Conservation (phyloP, 805 yeast species). For the Barnettozyma wickerhamii region DNA sequence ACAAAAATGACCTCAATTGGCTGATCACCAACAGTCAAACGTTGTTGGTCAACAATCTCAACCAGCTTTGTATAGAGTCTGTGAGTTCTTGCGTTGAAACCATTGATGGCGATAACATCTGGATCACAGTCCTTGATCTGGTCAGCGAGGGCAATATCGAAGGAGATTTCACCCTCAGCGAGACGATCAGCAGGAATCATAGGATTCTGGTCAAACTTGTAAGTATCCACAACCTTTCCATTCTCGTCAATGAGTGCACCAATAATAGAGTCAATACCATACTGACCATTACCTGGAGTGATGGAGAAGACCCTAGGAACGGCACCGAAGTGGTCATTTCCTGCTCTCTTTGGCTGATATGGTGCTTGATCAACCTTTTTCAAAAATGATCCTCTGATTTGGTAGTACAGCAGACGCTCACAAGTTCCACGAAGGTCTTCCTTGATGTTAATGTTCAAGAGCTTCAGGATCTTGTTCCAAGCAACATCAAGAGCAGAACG, state of each 20-base stretch:
- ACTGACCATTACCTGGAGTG: conserved; percentile 83
- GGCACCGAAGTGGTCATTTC: conserved; percentile 66
- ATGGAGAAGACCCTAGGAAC: conserved; percentile 79
- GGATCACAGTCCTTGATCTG: conserved; percentile 67
- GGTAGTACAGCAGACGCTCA: conserved; percentile 61
- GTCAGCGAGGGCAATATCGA: conserved; percentile 57
- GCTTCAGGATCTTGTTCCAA: conserved; percentile 58
- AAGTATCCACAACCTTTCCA: conserved; percentile 71
- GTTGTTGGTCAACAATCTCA: conserved; percentile 53
- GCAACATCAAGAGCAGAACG: conserved; percentile 62
- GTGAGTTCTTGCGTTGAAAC: conserved; percentile 73
- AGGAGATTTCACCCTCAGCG: conserved; percentile 47
- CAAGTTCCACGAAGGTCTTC: conserved; percentile 78
- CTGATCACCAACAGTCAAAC: conserved; percentile 45
- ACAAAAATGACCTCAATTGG: conserved; percentile 76
- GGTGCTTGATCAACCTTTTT: conserved; percentile 90
- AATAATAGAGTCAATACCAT: conserved; percentile 77
- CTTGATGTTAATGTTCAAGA: conserved; percentile 70
- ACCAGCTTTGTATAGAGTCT: conserved; percentile 52
- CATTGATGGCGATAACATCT: conserved; percentile 87
- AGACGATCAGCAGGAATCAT: conserved; percentile 40
- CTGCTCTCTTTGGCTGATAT: conserved; percentile 61
- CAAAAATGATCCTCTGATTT: conserved; percentile 66
- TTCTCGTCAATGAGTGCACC: conserved; percentile 75
- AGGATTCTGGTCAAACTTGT: conserved; percentile 75